phyloP scores from a whole-genome alignment of 257 asterid genomes.

The Anisodus tanguticus region DNA sequence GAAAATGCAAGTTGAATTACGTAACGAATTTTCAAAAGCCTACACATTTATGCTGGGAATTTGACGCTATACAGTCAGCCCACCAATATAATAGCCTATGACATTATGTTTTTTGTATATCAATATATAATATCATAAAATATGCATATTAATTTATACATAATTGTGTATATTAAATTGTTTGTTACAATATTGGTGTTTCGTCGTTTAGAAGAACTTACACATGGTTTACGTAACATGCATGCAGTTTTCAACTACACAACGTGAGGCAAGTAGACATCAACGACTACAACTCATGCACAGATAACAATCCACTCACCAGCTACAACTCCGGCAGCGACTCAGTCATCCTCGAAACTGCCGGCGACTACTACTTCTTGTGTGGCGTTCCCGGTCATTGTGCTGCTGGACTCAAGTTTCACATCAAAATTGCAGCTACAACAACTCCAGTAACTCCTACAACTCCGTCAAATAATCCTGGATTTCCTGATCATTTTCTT shows the following conservation, averaged over 20 bases:
- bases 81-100: too few relatives aligned
- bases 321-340: neutral
- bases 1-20: neutral
- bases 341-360: neutral
- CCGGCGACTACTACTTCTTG: neutral
- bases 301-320: neutral
- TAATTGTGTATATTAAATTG: too few relatives aligned
- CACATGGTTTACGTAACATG: neutral
- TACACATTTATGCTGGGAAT: too few relatives aligned
- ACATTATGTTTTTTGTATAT: too few relatives aligned
- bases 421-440: too few relatives aligned
- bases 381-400: neutral
- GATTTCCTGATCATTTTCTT: neutral
- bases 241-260: neutral
- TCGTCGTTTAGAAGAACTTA: too few relatives aligned
- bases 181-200: too few relatives aligned
- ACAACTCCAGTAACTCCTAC: neutral
- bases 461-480: neutral
- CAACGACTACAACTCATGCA: neutral
- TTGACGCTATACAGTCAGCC: too few relatives aligned
- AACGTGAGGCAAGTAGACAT: neutral
- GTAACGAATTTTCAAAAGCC: too few relatives aligned
- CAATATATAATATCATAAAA: too few relatives aligned
- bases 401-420: conserved; percentile 8
- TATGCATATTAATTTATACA: too few relatives aligned